These are phyloP conservation scores for Macrolepiota albuminosa DNA, from an alignment of 768 basidiomycete genomes.

Conservation along the genomic window DNA sequence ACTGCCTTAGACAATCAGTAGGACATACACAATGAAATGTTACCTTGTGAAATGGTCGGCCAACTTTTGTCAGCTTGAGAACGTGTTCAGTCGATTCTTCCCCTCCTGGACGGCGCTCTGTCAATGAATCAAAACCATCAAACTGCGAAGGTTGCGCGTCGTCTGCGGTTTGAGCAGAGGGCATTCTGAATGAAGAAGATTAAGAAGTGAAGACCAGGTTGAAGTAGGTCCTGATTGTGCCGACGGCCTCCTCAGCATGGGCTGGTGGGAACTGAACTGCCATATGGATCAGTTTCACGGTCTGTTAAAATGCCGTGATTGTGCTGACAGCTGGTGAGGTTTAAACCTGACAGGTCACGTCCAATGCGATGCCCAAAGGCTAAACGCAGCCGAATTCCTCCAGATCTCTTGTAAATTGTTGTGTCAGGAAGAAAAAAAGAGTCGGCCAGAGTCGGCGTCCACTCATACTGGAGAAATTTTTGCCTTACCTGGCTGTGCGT, in stretches of 20 bases:
- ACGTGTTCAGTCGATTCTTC: conserved; percentile 5
- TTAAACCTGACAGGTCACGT: conserved; percentile 4
- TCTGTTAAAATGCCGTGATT: conserved; percentile 7
- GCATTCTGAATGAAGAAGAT: conserved; percentile 1
- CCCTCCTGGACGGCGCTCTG: background rate
- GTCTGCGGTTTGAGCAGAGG: background rate
- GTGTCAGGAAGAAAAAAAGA: background rate
- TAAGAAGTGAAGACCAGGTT: background rate
- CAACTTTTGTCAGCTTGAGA: conserved; percentile 11
- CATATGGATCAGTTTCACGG: conserved; percentile 10
- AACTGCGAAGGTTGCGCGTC: background rate
- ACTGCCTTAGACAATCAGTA: background rate
- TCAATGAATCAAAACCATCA: background rate
- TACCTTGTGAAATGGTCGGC: conserved; percentile 14
- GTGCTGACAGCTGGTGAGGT: conserved; percentile 9
- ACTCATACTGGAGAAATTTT: background rate
- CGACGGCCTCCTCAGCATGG: background rate
- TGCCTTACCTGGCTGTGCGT: background rate
- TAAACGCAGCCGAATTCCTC: background rate
- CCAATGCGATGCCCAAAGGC: background rate
- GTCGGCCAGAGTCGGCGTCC: background rate
- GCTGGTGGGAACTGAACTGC: conserved; percentile 5
- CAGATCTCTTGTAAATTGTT: background rate
- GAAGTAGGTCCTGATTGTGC: background rate
- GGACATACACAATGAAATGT: background rate